Base-by-base conservation (phyloP, 306 rosid genomes). In the Citrullus amarus region DNA sequence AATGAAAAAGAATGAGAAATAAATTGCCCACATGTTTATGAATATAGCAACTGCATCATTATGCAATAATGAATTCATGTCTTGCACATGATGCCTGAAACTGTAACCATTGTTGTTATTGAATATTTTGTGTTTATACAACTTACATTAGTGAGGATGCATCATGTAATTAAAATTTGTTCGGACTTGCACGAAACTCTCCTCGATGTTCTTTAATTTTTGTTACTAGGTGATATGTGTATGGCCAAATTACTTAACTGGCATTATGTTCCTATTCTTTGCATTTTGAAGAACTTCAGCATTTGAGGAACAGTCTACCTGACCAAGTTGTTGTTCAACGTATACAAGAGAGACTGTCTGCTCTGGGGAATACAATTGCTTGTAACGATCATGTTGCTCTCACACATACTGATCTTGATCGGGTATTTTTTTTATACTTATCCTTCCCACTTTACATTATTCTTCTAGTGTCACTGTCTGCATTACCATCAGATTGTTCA, bases 361-460 rank as follows among this genome's bases (percentile, higher is more conserved):
- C 99, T 80, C 85, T 95, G 11, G 99, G 99, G 60, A 95, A 95
- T 84, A 92, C 97, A 57, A 87, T 95, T 13, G 91, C 97, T 1
- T 95, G 99, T 86, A 95, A 95, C 79, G 99, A 95, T 77, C 89
- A 92, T 55, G 99, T 95, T 82, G 99, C 97, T 78, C 97, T 95
- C 60, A 75, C 97, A 2, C 99, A 95, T 88, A 85, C 97, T n/a
- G 99, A 95, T 87, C 99, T 95, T 41, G 99, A 92, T 82, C 87
- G 58, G 95, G 98, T 94, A 89, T 66, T 62, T 48, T 61, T 36
- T 36, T 36, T 36, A 2, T 51, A 15, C 77, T 57, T 36, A 8
- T 56, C 53, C 32, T 8, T n/a, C 46, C 22, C 14, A 9, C 43
- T 46, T 22, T 14, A 41, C 46, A 20, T 56, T 17, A 30, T 74